phyloP scores from a whole-genome alignment of 2,329 filamentous ascomycete species.

The Fusarium sp. region DNA sequence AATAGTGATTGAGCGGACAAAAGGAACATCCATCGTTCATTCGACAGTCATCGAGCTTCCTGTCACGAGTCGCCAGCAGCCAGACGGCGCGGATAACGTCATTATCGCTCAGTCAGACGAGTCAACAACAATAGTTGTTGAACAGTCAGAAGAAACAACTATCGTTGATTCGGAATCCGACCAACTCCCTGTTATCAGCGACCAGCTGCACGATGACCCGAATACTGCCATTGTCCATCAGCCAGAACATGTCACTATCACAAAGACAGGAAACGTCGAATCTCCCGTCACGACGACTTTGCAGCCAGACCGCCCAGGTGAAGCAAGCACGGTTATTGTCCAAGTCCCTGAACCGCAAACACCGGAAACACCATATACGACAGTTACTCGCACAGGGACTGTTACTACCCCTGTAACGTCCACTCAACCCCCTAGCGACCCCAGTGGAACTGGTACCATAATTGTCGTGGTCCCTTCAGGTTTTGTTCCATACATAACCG shows the following conservation, averaged over 20 bases:
- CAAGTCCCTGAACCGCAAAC: neutral
- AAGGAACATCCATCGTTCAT: neutral
- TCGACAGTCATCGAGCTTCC: neutral
- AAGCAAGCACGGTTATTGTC: neutral
- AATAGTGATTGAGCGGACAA: neutral
- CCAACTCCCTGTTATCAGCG: too few species aligned
- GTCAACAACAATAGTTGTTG: neutral
- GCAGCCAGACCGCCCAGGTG: neutral
- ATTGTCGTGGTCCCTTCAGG: neutral
- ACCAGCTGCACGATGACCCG: neutral
- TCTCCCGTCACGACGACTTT: neutral
- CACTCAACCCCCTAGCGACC: neutral
- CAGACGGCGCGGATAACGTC: neutral
- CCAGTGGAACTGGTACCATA: neutral
- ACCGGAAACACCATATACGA: neutral
- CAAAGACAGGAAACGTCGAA: neutral
- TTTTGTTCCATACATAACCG: neutral
- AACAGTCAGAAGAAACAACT: neutral
- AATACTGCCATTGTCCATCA: neutral
- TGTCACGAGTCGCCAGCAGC: neutral
- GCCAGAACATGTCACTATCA: neutral
- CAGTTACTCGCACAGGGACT: fast-evolving
- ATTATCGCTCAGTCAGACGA: neutral
- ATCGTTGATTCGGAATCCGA: too few species aligned
- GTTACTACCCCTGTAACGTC: neutral